Evolutionary conservation across 352 stramenopile genomes (phyloP).

Genomic region (Phytophthora cajani): DNA sequence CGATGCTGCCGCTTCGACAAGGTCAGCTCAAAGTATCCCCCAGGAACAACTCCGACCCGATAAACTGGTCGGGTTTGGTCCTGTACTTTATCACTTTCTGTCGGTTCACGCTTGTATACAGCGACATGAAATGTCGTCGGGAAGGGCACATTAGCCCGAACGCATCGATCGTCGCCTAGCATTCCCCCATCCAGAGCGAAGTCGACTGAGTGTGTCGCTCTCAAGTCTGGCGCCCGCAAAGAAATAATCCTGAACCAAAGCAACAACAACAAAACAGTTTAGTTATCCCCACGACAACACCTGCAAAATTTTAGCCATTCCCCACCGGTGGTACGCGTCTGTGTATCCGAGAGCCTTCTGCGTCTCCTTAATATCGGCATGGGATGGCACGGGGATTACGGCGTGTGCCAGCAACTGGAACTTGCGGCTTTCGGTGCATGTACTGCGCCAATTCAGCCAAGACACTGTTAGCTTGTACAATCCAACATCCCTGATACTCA

Average conservation of each 20-base stretch:
- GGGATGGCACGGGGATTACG: slow-evolving; percentile 65
- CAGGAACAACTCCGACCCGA: slow-evolving; percentile 57
- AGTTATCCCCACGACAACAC: not conserved
- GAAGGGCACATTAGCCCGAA: slow-evolving; percentile 77
- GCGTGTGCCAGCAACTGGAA: slow-evolving; percentile 79
- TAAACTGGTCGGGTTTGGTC: slow-evolving; percentile 32
- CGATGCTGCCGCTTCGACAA: slow-evolving; percentile 44
- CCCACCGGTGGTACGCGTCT: slow-evolving; percentile 58
- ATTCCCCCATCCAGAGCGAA: slow-evolving; percentile 61
- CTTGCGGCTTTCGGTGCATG: slow-evolving; percentile 64
- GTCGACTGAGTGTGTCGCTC: slow-evolving; percentile 38
- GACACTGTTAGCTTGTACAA: slow-evolving; percentile 5
- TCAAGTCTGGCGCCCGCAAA: slow-evolving; percentile 23
- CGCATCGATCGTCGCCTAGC: slow-evolving; percentile 68
- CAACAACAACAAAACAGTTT: not conserved
- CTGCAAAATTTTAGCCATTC: not conserved
- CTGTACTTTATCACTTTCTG: slow-evolving; percentile 22
- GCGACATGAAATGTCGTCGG: slow-evolving; percentile 61
- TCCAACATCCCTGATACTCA: not conserved
- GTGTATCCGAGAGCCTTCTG: slow-evolving; percentile 47
- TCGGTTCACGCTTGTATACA: slow-evolving; percentile 46
- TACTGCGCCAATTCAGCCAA: slow-evolving; percentile 28
- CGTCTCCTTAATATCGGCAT: slow-evolving; percentile 62
- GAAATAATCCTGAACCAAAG: slow-evolving; percentile 42
- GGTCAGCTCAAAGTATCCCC: slow-evolving; percentile 82